Percentiles rank a stretch among this genome's conserved stretches.
These are phyloP conservation scores for Sclerotinia spermophila DNA, from an alignment of 2,329 filamentous ascomycete species.

Conservation along the genomic window DNA sequence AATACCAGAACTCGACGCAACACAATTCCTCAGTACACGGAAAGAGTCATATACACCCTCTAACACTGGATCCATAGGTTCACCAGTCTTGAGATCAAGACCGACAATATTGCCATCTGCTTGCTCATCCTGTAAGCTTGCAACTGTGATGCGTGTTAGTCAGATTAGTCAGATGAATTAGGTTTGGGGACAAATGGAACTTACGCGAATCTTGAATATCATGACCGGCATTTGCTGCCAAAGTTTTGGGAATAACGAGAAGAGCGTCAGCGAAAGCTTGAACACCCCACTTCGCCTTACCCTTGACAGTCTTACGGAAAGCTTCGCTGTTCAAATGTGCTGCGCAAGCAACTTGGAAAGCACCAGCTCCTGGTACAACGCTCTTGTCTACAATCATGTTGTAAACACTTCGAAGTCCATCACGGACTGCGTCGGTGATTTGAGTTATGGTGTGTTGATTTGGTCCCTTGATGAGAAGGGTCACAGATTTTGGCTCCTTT, in stretches of 20 bases:
- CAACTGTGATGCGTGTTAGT: constrained; percentile 54
- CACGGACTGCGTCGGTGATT: constrained; percentile 92
- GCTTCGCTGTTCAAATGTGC: constrained; percentile 80
- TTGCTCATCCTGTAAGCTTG: constrained; percentile 80
- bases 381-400: constrained; percentile 99
- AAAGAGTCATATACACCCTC: constrained; percentile 96
- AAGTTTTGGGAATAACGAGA: constrained; percentile 92
- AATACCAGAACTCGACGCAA: constrained; percentile 91
- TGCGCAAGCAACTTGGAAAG: constrained; percentile 93
- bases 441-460: constrained; percentile 96
- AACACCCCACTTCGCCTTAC: constrained; percentile 96
- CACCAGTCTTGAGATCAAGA: constrained; percentile 78
- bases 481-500: constrained; percentile 97
- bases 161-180: constrained; percentile 24
- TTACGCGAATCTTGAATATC: constrained; percentile 93
- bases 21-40: constrained; percentile 86
- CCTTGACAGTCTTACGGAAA: constrained; percentile 89
- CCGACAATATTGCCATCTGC: constrained; percentile 81
- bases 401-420: constrained; percentile 93
- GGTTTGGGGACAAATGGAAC: constrained; percentile 39
- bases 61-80: constrained; percentile 91
- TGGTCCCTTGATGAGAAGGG: constrained; percentile 94
- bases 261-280: constrained; percentile 92
- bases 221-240: constrained; percentile 92
- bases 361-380: constrained; percentile 89